Evolutionary conservation across 805 yeast genomes (phyloP).

Genomic region (Ogataea ramenticola): DNA sequence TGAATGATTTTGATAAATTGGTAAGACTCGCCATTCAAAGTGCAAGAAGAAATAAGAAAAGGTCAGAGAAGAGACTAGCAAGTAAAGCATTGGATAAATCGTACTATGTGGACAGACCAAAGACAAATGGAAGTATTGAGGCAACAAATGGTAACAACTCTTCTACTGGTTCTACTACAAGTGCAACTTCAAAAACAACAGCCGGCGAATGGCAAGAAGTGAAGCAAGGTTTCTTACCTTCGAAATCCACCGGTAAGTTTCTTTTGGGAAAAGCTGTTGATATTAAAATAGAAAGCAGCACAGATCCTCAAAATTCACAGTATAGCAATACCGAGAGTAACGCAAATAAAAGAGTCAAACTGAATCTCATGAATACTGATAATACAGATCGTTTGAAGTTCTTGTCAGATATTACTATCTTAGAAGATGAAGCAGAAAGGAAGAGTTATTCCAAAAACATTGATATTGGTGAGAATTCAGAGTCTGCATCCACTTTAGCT

Average conservation of each 20-base stretch:
- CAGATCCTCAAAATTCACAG: background rate
- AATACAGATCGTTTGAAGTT: conserved; percentile 13
- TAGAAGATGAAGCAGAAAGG: conserved; percentile 29
- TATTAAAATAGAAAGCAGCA: conserved; percentile 4
- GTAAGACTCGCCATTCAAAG: conserved; percentile 93
- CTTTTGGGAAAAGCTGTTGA: background rate
- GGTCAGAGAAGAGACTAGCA: conserved; percentile 40
- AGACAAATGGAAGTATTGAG: background rate
- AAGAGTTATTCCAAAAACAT: conserved; percentile 10
- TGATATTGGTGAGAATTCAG: conserved; percentile 15
- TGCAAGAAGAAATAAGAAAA: conserved; percentile 78
- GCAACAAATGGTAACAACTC: background rate
- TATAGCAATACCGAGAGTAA: too few relatives aligned
- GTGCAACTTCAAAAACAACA: background rate
- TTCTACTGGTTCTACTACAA: background rate
- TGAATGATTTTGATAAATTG: conserved; percentile 76
- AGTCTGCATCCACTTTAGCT: conserved; percentile 34
- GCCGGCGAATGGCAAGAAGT: background rate
- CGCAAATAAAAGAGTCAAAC: background rate
- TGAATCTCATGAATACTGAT: background rate
- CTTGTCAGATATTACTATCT: conserved; percentile 18
- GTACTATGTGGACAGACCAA: background rate
- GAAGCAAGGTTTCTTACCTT: background rate
- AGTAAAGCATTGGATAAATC: conserved; percentile 7
- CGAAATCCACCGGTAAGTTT: background rate